These are phyloP conservation scores for Melastoma malabathricum DNA, from an alignment of 345 rosid genomes.

Conservation along the genomic window DNA sequence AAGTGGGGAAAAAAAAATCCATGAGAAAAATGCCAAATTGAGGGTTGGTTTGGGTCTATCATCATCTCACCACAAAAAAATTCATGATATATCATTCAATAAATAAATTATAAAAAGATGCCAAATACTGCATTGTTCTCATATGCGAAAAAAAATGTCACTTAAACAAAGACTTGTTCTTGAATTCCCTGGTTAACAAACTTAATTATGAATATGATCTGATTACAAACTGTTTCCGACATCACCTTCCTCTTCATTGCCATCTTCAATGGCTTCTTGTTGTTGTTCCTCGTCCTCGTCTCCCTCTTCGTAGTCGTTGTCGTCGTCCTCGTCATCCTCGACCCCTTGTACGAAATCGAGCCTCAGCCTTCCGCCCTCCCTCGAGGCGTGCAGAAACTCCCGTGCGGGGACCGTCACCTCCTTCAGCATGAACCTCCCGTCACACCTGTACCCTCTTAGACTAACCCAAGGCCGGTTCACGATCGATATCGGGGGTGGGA, in stretches of 20 bases:
- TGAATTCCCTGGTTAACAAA: no score
- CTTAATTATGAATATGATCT: no score
- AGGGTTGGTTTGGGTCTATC: no score
- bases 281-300: constrained; percentile 12
- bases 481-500: constrained; percentile 74
- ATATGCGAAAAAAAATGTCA: no score
- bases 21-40: no score
- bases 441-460: constrained; percentile 62
- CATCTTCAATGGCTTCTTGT: constrained; percentile 8
- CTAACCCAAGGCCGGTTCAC: constrained; percentile 59
- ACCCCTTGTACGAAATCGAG: constrained; percentile 44
- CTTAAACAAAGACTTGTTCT: no score
- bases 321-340: constrained; percentile 30
- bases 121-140: no score
- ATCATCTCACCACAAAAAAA: no score
- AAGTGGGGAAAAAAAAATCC: no score
- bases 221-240: neutral
- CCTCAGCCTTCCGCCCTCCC: constrained; percentile 70
- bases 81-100: no score
- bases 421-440: constrained; percentile 71
- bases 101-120: no score
- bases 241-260: constrained; percentile 5
- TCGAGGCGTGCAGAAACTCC: constrained; percentile 59
- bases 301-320: constrained; percentile 16
- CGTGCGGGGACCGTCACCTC: constrained; percentile 59